A percentile compares a stretch with the other conserved stretches of the same genome.
Conservation (phyloP, 2,329 filamentous ascomycete genomes). For the Colletotrichum agaves region DNA sequence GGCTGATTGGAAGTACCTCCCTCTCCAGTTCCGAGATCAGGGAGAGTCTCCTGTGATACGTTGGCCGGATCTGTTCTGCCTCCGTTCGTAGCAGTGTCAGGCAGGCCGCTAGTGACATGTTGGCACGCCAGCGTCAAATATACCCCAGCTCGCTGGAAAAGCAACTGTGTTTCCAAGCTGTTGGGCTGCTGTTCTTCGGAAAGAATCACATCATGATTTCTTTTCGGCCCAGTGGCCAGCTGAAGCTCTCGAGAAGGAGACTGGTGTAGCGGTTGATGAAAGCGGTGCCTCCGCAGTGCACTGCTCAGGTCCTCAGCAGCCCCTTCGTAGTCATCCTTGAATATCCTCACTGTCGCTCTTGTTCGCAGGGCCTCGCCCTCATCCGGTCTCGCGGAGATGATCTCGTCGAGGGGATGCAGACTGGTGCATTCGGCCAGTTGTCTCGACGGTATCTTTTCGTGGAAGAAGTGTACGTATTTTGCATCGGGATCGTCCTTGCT, state of each 20-base stretch:
- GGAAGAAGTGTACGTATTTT: conserved; percentile 92
- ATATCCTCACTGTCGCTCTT: conserved; percentile 77
- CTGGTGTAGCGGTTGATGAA: conserved; percentile 63
- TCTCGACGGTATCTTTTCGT: conserved; percentile 85
- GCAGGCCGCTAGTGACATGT: conserved; percentile 67
- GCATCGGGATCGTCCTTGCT: conserved; percentile 76
- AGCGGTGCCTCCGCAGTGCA: conserved; percentile 67
- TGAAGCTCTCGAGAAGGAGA: conserved; percentile 62
- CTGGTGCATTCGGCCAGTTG: conserved; percentile 79
- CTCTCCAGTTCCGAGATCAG: background rate
- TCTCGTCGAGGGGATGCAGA: conserved; percentile 72
- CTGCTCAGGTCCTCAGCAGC: conserved; percentile 77
- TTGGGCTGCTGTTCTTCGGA: conserved; percentile 69
- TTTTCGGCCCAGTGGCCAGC: conserved; percentile 42
- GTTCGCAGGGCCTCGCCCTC: conserved; percentile 78
- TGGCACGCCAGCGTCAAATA: conserved; percentile 79
- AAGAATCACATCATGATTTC: conserved; percentile 49
- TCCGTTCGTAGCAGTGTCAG: conserved; percentile 31
- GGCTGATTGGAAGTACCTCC: conserved; percentile 7
- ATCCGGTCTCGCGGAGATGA: conserved; percentile 71
- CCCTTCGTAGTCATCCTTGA: conserved; percentile 78
- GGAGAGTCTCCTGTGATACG: background rate
- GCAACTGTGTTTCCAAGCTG: conserved; percentile 77
- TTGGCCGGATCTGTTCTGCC: conserved; percentile 16
- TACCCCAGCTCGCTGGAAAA: conserved; percentile 79